phyloP scores from a whole-genome alignment of 2,329 filamentous ascomycete genomes.

The Dothiorella sarmentorum region DNA sequence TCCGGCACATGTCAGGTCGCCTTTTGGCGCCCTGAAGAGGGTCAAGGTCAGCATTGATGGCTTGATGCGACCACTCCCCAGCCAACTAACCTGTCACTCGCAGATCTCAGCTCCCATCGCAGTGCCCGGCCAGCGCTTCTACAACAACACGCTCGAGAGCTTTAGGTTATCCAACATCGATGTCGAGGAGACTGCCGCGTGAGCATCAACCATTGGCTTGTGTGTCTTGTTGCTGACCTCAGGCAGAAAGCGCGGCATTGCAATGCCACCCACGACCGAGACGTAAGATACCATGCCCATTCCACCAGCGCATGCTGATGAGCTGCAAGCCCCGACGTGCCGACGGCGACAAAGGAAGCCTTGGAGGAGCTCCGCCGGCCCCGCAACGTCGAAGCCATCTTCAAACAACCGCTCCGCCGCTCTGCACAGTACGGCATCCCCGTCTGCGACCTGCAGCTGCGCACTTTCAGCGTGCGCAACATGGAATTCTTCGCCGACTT shows the following conservation, averaged over 20 bases:
- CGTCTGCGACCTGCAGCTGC: constrained; percentile 85
- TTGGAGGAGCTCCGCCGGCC: constrained; percentile 47
- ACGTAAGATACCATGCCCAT: background rate
- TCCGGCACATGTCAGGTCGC: constrained; percentile 43
- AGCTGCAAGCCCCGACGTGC: background rate
- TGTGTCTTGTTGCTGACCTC: background rate
- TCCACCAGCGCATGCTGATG: background rate
- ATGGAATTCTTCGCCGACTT: constrained; percentile 95
- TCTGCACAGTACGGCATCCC: constrained; percentile 72
- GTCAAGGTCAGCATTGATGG: constrained; percentile 34
- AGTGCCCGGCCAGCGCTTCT: constrained; percentile 8
- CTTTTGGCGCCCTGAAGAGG: constrained; percentile 43
- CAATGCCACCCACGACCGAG: constrained; percentile 3
- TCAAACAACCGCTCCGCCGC: constrained; percentile 78
- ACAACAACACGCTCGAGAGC: constrained; percentile 14
- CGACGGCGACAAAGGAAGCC: background rate
- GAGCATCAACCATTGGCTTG: background rate
- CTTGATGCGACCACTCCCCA: background rate
- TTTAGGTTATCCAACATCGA: constrained; percentile 4
- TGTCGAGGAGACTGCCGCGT: constrained; percentile 13
- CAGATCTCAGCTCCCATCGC: constrained; percentile 5
- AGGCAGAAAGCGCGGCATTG: constrained; percentile 24
- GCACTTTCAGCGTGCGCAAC: constrained; percentile 85
- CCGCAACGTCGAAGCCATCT: constrained; percentile 77
- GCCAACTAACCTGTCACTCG: background rate